Base-by-base conservation (phyloP, 2,329 filamentous ascomycete genomes). In the Leptodontidium sp. region DNA sequence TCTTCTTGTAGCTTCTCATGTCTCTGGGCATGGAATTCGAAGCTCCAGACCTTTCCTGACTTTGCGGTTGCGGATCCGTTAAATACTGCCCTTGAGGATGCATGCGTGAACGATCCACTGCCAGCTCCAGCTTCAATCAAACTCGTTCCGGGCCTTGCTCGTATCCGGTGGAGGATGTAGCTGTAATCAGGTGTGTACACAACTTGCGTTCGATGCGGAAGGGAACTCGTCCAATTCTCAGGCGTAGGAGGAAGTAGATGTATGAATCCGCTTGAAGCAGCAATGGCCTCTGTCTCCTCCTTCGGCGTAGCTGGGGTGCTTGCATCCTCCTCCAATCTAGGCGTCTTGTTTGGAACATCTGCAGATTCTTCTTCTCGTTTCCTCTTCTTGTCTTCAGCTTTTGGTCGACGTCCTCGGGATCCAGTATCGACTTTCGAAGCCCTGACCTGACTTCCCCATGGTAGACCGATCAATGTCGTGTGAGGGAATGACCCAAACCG, bases 391-490 rank as follows among this genome's bases (percentile, higher is more conserved):
- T 82, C 80, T 79, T 90, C 91, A 63, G 90, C 82, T 78, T 90
- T 90, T 65, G 87, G 84, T 80, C 90, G 91, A 63, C 91, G 87
- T 43, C 93, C 93, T 75, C 94, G 86, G n/a, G 93, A 96, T 14
- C 94, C 94, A 0, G 94, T 98, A 77, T 98, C 93, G 67, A 98
- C 94, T 40, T 91, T 88, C 1, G 94, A 97, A 8, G 96, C 96
- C 58, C 93, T 87, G 26, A 98, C 90, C 79, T 98, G 96, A 7
- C 92, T 93, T 35, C 96, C 96, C 95, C 95, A 98, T 52, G 93
- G 91, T 65, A 94, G 84, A 5, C 88, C 85, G 66, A 97, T 86
- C 57, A 95, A 81, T 0, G 92, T 94, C 12, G 87, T 91, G 78
- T 95, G 93, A 0, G 93, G 92, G 70, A 94, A 95, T 0, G 94